These are phyloP conservation scores for Mesembryanthemum crystallinum DNA, from an alignment of 148 eudicot genomes.

Conservation along the genomic window DNA sequence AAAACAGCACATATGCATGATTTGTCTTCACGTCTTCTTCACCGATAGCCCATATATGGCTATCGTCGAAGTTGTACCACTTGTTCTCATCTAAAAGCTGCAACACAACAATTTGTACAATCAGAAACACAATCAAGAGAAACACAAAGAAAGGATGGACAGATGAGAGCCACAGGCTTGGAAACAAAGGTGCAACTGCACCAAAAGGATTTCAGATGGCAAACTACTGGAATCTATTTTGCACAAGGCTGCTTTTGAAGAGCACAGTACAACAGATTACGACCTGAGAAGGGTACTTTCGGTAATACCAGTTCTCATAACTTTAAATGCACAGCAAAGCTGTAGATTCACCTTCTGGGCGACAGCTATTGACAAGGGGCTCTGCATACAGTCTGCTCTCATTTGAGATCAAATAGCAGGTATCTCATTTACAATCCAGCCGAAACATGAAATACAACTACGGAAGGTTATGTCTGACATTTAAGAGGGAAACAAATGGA, in stretches of 20 bases:
- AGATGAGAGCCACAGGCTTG: not conserved
- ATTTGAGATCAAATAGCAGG: too few relatives aligned
- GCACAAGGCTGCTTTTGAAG: not conserved
- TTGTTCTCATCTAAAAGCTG: constrained; percentile 80
- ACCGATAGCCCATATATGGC: constrained; percentile 59
- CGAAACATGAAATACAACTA: not conserved
- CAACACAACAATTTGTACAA: constrained; percentile 18
- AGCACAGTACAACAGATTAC: not conserved
- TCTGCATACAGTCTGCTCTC: not conserved
- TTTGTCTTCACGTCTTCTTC: constrained; percentile 83
- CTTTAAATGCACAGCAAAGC: not conserved
- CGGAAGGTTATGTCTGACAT: not conserved
- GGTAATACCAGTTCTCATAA: not conserved
- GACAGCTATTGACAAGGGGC: not conserved
- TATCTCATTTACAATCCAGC: not conserved
- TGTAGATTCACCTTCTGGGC: not conserved
- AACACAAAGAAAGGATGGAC: not conserved
- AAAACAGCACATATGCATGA: constrained; percentile 93
- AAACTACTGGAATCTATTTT: not conserved
- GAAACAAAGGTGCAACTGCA: not conserved
- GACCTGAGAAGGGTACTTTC: not conserved
- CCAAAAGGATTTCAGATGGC: not conserved
- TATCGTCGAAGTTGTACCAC: constrained; percentile 92
- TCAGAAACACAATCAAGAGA: not conserved
- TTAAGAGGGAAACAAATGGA: not conserved